Evolutionary conservation across 2,329 filamentous ascomycete genomes (phyloP), one percentile per base, ranked within the genome.

Genomic region (Penicillium thymicola): DNA sequence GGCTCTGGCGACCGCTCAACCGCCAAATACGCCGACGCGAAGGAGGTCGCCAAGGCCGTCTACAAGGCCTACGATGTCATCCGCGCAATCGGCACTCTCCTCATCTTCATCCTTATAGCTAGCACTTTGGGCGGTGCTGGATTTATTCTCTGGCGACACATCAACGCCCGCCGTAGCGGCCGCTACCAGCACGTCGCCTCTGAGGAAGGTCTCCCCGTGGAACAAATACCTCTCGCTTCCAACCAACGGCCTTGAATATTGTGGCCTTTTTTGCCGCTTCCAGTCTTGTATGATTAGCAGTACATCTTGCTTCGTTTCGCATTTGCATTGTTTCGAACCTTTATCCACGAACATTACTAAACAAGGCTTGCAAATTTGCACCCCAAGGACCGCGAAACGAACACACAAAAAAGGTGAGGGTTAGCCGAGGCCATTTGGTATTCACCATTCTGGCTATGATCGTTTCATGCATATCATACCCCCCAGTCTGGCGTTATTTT

Each of bases 31-130:
- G 55, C 60, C n/a, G 57, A 66, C 27, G 64, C 64, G n/a, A 64
- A 71, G 45, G 65, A 69, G 45, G 65, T 66, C 13, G 67, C 69
- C 55, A 66, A 67, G 45, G 58, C 67, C 4, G 63, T 67, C 27
- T 63, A 60, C 56, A 65, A 66, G 57, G 70, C 70, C 9, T 70
- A 68, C 55, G 68, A 72, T 14, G 56, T 72, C 25, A 63, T 73
- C 23, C 67, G 63, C 42, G 66, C 65, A 14, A 57, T 72, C 2
- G 67, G 70, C 4, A 65, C 63, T 21, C 51, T 73, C 4, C 43
- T 73, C 38, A 64, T 73, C 23, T 64, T 71, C 51, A 60, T 72
- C 37, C 45, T 70, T 36, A 36, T 67, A n/a, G 40, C 54, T 2
- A 64, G 65, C 51, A 61, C 64, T 6, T 30, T 68, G 28, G 61